Evolutionary conservation across 2,329 filamentous ascomycete genomes (phyloP).

Genomic region (Clonostachys rhizophaga): DNA sequence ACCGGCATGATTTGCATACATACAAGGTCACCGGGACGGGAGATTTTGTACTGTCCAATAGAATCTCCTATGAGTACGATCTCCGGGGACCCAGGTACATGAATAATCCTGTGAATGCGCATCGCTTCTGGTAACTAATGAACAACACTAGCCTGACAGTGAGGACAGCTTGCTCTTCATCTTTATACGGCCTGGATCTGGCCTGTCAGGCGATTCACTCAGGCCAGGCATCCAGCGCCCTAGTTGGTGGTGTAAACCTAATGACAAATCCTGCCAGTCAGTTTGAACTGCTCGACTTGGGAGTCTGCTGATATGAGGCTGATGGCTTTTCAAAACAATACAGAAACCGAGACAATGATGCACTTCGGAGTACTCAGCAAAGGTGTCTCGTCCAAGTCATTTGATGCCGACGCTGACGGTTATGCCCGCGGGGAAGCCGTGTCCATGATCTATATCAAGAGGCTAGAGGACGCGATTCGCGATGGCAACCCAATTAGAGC

Average conservation of each 20-base stretch:
- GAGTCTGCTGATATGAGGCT: constrained; percentile 21
- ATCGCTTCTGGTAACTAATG: no score
- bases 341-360: constrained; percentile 2
- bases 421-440: constrained; percentile 42
- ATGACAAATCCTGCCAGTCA: background rate
- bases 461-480: constrained; percentile 32
- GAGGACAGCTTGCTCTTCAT: constrained; percentile 2
- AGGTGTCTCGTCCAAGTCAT: constrained; percentile 17
- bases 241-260: constrained; percentile 1
- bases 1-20: constrained; percentile 6
- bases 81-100: background rate
- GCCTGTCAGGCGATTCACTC: constrained; percentile 1
- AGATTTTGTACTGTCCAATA: background rate
- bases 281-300: constrained; percentile 27
- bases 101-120: no score
- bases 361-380: constrained; percentile 16
- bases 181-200: background rate
- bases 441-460: constrained; percentile 33
- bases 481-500: constrained; percentile 32
- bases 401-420: constrained; percentile 34
- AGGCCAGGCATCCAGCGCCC: background rate
- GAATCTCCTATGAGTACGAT: background rate
- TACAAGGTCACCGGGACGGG: constrained; percentile 7
- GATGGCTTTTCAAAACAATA: no score
- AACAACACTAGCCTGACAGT: constrained; percentile 2